Evolutionary conservation across 345 rosid species (phyloP), one percentile per base, ranked within the genome.

Genomic region (Physaria fendleri): DNA sequence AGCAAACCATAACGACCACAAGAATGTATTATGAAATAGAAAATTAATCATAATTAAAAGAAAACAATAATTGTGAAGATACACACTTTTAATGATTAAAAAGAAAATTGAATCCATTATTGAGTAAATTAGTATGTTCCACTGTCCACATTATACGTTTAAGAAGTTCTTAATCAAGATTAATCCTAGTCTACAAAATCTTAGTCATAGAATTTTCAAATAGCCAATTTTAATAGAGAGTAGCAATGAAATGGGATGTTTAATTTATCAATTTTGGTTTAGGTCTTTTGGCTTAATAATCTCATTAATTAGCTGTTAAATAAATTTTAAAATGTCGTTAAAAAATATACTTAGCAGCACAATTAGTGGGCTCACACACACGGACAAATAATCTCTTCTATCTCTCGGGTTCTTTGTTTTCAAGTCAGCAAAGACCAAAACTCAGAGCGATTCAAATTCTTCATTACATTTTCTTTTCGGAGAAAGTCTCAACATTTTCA

Each of bases 311-410:
- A 47, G n/a, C 52, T 14, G 53, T 47, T 46, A 47, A 46, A n/a
- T 0, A 13, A 24, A 13, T n/a, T n/a, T n/a, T n/a, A 7, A 39
- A 56, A 27, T 29, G 43, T 45, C 43, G 54, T 62, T 49, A 40
- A 17, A 9, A 37, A 38, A n/a, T n/a, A n/a, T n/a, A n/a, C n/a
- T 5, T 1, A n/a, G n/a, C 32, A 10, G 56, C 56, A 27, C 50
- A 23, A 34, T 57, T 22, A 58, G 71, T 66, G 65, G 71, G 45
- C 29, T 49, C 59, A 39, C 71, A 62, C 66, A 49, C 25, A n/a
- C n/a, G n/a, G n/a, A n/a, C n/a, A n/a, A 51, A 2, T n/a, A 1
- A 10, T n/a, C n/a, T 2, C 11, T n/a, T n/a, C n/a, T n/a, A 17
- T 32, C 18, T n/a, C 8, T 23, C 20, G 42, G 15, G 42, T n/a